Base-by-base conservation (phyloP, 2,329 filamentous ascomycete species). In the Alternaria infectoria region DNA sequence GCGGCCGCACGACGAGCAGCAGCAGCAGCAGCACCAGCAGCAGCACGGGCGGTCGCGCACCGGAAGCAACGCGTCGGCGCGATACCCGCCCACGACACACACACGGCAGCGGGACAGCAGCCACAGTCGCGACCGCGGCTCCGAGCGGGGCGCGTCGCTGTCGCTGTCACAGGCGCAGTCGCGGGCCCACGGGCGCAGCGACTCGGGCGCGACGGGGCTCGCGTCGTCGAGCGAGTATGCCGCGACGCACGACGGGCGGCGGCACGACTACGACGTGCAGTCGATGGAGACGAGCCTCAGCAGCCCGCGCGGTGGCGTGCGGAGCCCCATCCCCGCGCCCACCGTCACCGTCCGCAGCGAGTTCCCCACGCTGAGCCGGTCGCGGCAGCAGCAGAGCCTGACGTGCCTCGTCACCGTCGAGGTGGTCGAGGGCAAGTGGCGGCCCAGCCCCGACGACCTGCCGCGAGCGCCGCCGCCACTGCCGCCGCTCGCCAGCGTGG, bases 291-390 rank as follows among this genome's bases (percentile, higher is more conserved):
- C 92, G 0, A 91, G 90, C 32, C 85, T 96, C 17, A 87, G 88
- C 67, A 93, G 89, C 79, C 91, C 93, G 6, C 89, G 91, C 40
- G 82, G 83, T 55, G 77, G 91, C 19, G 86, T 89, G 10, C 92
- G 91, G 72, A 97, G 97, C 71, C 93, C 93, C 0, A 97, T 98
- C 62, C 94, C 96, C 1, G 85, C 93, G 6, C 96, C 96, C 0
- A 91, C 89, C 0, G 93, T 99, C n/a, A 97, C 93, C 0, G 91
- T 99, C 51, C 92, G 95, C 62, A 98, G 95, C 77, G 96, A 99
- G 80, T 99, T 97, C 76, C 96, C 96, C 0, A 98, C 96, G 2
- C 87, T 99, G 74, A 97, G 87, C 79, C 88, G 93, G 68, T 97
- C 94, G 19, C 91, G 94, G 54, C 93, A 97, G 77, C 96, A 97